Percentiles rank a stretch among this genome's conserved stretches.
These are phyloP conservation scores for Stentor roeselii DNA, from an alignment of 73 alveolate species.

Conservation along the genomic window DNA sequence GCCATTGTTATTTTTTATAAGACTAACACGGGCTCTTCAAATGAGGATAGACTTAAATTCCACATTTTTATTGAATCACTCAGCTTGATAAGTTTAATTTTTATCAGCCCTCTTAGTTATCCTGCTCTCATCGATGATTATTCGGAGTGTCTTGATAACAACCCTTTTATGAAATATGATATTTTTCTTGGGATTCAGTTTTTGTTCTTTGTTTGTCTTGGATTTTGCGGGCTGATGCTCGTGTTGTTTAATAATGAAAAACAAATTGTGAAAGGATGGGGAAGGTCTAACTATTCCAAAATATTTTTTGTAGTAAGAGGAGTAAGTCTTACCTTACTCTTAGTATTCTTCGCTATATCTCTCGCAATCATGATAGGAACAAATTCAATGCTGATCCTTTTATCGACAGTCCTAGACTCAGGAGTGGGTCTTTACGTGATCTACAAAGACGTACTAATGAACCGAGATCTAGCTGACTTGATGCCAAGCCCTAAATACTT, in stretches of 20 bases:
- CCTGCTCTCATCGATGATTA: conserved; percentile 19
- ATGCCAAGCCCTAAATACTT: background rate
- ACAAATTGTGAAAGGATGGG: background rate
- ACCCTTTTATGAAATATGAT: background rate
- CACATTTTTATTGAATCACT: background rate
- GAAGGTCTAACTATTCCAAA: background rate
- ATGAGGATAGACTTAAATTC: background rate
- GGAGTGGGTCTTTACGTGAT: background rate
- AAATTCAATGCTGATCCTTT: background rate
- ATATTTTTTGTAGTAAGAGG: background rate
- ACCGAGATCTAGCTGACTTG: background rate
- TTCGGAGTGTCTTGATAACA: background rate
- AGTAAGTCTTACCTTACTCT: background rate
- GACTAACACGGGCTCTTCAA: background rate
- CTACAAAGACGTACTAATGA: background rate
- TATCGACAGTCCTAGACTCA: background rate
- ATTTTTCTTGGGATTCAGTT: background rate
- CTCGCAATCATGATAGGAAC: background rate
- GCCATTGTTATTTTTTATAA: background rate
- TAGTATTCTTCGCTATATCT: background rate
- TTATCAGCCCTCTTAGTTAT: conserved; percentile 6
- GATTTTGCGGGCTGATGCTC: background rate
- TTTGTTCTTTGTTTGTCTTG: background rate
- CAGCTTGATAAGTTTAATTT: background rate
- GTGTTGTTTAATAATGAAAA: background rate